phyloP scores from a whole-genome alignment of 164 flowering plant species.

The Stephania yunnanensis region DNA sequence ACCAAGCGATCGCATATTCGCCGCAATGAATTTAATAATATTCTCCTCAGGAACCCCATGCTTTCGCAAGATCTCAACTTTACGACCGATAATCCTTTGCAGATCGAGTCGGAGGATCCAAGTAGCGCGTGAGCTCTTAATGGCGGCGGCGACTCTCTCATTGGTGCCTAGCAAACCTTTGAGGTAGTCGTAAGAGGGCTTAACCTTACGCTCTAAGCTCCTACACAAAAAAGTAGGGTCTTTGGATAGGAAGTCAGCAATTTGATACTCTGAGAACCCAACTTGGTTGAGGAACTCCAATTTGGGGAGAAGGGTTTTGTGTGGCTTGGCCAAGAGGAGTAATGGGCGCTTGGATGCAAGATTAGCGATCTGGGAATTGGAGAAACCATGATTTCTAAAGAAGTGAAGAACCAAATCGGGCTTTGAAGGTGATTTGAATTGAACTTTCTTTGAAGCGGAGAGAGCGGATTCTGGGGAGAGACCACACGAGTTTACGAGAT shows the following conservation, averaged over 20 bases:
- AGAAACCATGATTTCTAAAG: background rate
- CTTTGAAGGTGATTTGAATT: too few species aligned
- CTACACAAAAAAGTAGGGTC: background rate
- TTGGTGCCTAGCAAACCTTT: background rate
- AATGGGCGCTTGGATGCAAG: background rate
- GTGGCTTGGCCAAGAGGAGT: background rate
- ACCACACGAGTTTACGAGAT: background rate
- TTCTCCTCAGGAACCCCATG: background rate
- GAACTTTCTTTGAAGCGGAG: too few species aligned
- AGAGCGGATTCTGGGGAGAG: too few species aligned
- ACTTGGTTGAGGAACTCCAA: background rate
- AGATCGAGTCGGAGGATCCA: background rate
- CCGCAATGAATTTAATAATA: background rate
- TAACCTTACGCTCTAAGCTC: background rate
- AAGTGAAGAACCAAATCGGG: too few species aligned
- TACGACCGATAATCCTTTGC: background rate
- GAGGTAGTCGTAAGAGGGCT: background rate
- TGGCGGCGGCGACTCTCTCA: background rate
- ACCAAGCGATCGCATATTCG: background rate
- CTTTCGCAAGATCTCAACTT: background rate
- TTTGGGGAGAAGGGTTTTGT: slow-evolving; percentile 1
- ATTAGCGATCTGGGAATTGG: background rate
- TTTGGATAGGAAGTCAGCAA: background rate
- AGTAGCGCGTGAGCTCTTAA: background rate
- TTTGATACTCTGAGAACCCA: background rate